These are phyloP conservation scores for Colletotrichum tofieldiae DNA, from an alignment of 2,329 filamentous ascomycete species.

Conservation along the genomic window DNA sequence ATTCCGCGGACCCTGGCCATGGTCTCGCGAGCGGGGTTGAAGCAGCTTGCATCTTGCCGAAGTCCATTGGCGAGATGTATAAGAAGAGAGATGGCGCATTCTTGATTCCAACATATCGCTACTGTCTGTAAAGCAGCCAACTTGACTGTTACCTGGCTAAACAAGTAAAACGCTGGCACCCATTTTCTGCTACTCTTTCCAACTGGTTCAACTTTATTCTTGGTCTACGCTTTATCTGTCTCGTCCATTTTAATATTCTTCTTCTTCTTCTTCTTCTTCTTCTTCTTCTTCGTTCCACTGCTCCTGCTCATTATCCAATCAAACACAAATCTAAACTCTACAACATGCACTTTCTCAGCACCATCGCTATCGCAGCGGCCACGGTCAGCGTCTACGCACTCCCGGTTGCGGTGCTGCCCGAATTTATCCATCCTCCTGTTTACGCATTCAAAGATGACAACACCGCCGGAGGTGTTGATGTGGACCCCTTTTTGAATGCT, in stretches of 20 bases:
- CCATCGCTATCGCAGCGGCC: not conserved
- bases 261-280: not conserved
- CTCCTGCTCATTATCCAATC: too few species aligned
- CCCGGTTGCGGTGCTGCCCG: slow-evolving; percentile 3
- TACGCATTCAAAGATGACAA: not conserved
- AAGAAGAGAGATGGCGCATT: not conserved
- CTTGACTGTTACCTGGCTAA: not conserved
- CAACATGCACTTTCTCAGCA: slow-evolving; percentile 2
- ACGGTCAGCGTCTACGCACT: not conserved
- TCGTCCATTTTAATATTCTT: too few species aligned
- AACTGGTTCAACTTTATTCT: not conserved
- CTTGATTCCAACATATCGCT: not conserved
- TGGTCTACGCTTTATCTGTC: not conserved
- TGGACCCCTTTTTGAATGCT: not conserved
- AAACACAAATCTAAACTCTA: not conserved
- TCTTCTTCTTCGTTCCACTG: too few species aligned
- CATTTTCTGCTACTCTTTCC: not conserved
- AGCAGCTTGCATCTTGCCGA: not conserved
- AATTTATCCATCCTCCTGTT: not conserved
- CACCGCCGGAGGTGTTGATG: not conserved
- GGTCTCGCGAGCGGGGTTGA: too few species aligned
- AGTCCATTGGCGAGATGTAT: not conserved
- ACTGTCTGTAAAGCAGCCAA: too few species aligned
- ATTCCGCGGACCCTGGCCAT: not conserved
- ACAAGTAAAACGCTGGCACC: too few species aligned